phyloP scores from a whole-genome alignment of 1,284 basidiomycete species.

The Marasmius oreades region DNA sequence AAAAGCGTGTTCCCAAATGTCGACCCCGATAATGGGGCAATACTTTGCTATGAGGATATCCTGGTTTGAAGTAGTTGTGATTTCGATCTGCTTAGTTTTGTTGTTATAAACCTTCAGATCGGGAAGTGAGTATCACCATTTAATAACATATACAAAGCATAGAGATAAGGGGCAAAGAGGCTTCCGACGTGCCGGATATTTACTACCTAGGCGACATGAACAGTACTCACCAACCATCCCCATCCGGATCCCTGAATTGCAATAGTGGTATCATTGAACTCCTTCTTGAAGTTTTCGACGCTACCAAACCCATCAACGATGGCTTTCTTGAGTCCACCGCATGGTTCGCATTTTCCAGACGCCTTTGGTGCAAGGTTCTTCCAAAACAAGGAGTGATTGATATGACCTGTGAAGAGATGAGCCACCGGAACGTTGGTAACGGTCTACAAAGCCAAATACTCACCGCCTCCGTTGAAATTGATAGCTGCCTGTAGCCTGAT shows the following conservation, averaged over 20 bases:
- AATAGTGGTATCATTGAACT: slow-evolving; percentile 74
- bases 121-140: no score
- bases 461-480: slow-evolving; percentile 70
- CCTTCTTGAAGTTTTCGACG: slow-evolving; percentile 63
- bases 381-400: slow-evolving; percentile 95
- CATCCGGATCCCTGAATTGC: slow-evolving; percentile 91
- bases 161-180: no score
- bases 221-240: slow-evolving; percentile 80
- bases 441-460: slow-evolving; percentile 14
- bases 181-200: neutral
- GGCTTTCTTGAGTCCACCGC: slow-evolving; percentile 66
- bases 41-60: slow-evolving; percentile 80
- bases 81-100: slow-evolving; percentile 62
- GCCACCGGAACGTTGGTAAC: neutral
- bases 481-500: slow-evolving; percentile 75
- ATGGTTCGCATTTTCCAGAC: slow-evolving; percentile 61
- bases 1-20: slow-evolving; percentile 85
- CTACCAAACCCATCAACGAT: slow-evolving; percentile 67
- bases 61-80: slow-evolving; percentile 83
- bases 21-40: slow-evolving; percentile 83
- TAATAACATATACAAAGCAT: no score
- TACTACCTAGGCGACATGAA: slow-evolving; percentile 2
- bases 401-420: slow-evolving; percentile 54
- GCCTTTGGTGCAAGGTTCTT: slow-evolving; percentile 74
- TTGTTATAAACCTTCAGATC: slow-evolving; percentile 58